These are phyloP conservation scores for Ceratorhiza oryzae-sativae DNA, from an alignment of 1,284 basidiomycete genomes.

Conservation along the genomic window DNA sequence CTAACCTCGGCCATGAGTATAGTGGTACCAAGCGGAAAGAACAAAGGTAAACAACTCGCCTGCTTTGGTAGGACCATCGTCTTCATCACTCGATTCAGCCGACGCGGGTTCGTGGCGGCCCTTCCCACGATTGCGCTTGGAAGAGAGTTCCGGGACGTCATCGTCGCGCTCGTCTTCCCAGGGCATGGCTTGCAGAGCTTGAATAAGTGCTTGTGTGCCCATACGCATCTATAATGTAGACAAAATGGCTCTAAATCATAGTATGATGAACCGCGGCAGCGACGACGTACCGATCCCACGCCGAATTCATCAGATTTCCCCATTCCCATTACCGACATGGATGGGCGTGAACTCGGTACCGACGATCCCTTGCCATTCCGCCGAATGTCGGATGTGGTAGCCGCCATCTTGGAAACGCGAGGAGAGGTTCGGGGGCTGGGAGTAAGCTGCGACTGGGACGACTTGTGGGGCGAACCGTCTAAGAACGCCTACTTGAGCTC, in stretches of 20 bases:
- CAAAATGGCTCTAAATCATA: neutral
- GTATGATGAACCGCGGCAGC: constrained; percentile 40
- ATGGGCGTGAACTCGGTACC: constrained; percentile 8
- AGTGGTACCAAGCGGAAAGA: neutral
- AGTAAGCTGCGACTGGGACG: constrained; percentile 79
- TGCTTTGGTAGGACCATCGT: constrained; percentile 35
- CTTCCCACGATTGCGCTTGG: constrained; percentile 32
- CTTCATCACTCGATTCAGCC: constrained; percentile 41
- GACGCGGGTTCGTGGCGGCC: constrained; percentile 27
- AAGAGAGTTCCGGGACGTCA: constrained; percentile 61
- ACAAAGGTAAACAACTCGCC: constrained; percentile 31
- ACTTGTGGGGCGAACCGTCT: constrained; percentile 45
- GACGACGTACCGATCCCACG: constrained; percentile 66
- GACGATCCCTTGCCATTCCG: constrained; percentile 6
- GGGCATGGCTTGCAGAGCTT: constrained; percentile 81
- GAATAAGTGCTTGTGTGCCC: constrained; percentile 83
- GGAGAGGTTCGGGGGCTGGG: constrained; percentile 13
- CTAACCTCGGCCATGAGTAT: neutral
- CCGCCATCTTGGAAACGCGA: constrained; percentile 24
- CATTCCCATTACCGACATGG: constrained; percentile 41
- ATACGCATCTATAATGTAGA: constrained; percentile 67
- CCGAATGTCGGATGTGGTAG: constrained; percentile 31
- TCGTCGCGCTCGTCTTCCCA: constrained; percentile 74
- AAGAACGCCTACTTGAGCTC: constrained; percentile 8
- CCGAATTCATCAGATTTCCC: constrained; percentile 60